phyloP scores from a whole-genome alignment of 1,284 basidiomycete species.

The Sutorius eximius region DNA sequence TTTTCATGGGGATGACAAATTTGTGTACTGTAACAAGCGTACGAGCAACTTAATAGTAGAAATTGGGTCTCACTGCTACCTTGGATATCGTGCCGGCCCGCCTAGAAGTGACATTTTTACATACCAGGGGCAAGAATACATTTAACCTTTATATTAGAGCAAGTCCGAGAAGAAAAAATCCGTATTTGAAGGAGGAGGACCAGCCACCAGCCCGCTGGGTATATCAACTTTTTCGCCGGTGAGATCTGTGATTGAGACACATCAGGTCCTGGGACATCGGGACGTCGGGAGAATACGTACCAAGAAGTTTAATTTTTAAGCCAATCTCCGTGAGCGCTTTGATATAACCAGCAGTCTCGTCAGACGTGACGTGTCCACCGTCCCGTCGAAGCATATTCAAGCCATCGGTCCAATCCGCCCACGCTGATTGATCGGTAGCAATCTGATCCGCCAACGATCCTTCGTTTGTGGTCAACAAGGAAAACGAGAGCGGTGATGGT shows the following conservation, averaged over 20 bases:
- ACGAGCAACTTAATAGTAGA: conserved; percentile 29
- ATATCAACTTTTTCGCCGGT: conserved; percentile 92
- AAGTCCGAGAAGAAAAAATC: conserved; percentile 88
- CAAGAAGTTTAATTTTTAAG: conserved; percentile 88
- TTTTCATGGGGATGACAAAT: conserved; percentile 16
- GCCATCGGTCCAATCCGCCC: conserved; percentile 97
- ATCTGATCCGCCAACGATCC: conserved; percentile 83
- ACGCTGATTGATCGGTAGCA: conserved; percentile 80
- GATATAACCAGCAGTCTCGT: conserved; percentile 85
- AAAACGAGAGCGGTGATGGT: conserved; percentile 78
- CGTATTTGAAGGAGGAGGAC: conserved; percentile 72
- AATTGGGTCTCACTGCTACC: conserved; percentile 7
- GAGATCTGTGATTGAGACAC: conserved; percentile 55
- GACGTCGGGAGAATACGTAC: conserved; percentile 44
- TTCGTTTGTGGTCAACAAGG: conserved; percentile 70
- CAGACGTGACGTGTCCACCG: conserved; percentile 77
- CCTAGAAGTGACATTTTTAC: conserved; percentile 1
- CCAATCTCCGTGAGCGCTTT: conserved; percentile 90
- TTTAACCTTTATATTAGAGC: conserved; percentile 21
- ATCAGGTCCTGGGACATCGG: conserved; percentile 3
- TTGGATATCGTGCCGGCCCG: background rate
- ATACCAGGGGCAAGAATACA: conserved; percentile 13
- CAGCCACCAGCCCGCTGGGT: conserved; percentile 69
- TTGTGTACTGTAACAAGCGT: conserved; percentile 25
- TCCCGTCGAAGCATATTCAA: conserved; percentile 84